phyloP scores from a whole-genome alignment of 805 yeast species.

The Metschnikowia peoriensis region DNA sequence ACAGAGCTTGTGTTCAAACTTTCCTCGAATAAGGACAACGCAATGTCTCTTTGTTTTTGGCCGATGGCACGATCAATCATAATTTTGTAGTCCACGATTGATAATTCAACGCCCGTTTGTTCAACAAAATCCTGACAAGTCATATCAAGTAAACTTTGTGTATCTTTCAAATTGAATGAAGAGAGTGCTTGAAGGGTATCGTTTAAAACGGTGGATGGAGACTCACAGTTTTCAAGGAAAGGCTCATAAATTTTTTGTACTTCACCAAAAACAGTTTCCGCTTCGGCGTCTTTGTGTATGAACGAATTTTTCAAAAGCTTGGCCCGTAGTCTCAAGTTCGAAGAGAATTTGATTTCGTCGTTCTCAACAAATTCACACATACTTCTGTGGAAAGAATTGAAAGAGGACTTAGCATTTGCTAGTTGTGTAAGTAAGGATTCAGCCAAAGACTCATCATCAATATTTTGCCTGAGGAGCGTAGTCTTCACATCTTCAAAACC shows the following conservation, averaged over 20 bases:
- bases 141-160: slow-evolving; percentile 3
- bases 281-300: background rate
- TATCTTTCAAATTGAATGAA: background rate
- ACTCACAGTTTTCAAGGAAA: slow-evolving; percentile 1
- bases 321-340: slow-evolving; percentile 22
- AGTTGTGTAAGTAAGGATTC: slow-evolving; percentile 18
- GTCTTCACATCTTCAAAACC: slow-evolving; percentile 7
- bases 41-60: slow-evolving; percentile 19
- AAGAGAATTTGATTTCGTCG: slow-evolving; percentile 25
- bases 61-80: slow-evolving; percentile 29
- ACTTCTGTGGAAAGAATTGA: slow-evolving; percentile 8
- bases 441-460: slow-evolving; percentile 25
- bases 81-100: slow-evolving; percentile 17
- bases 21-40: slow-evolving; percentile 30
- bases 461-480: slow-evolving; percentile 19
- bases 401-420: background rate
- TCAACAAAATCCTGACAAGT: background rate
- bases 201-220: background rate
- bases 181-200: slow-evolving; percentile 3
- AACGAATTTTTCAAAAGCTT: slow-evolving; percentile 2
- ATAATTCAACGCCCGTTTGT: background rate
- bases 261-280: background rate
- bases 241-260: background rate
- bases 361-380: slow-evolving; percentile 18
- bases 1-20: slow-evolving; percentile 21